Conservation (phyloP, 2,329 filamentous ascomycete genomes). For the Pseudocercospora musae region DNA sequence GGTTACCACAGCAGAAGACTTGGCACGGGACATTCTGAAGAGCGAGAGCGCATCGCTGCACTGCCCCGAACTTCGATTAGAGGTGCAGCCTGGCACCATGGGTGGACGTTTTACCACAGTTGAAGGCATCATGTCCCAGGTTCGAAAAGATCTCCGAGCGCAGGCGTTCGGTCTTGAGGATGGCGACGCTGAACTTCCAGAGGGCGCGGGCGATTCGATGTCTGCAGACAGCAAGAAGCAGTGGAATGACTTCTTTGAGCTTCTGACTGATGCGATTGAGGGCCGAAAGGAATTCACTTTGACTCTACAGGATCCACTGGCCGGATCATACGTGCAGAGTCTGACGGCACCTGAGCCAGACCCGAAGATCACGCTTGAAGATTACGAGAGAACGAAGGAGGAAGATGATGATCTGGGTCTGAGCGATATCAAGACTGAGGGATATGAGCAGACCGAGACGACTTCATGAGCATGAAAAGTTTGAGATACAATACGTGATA, state of each 20-base stretch:
- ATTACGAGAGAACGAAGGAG: slow-evolving; percentile 82
- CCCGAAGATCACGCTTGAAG: slow-evolving; percentile 73
- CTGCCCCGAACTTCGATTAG: slow-evolving; percentile 81
- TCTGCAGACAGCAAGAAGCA: slow-evolving; percentile 59
- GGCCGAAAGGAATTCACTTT: slow-evolving; percentile 79
- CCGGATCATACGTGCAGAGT: slow-evolving; percentile 91
- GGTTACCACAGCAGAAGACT: slow-evolving; percentile 67
- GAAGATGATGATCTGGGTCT: slow-evolving; percentile 93
- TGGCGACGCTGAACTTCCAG: slow-evolving; percentile 39
- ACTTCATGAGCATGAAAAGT: slow-evolving; percentile 6
- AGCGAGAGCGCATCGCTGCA: slow-evolving; percentile 85
- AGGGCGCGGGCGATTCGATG: slow-evolving; percentile 70
- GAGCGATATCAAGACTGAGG: slow-evolving; percentile 87
- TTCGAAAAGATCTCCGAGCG: slow-evolving; percentile 80
- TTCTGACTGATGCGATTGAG: slow-evolving; percentile 71
- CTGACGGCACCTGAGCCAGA: slow-evolving; percentile 76
- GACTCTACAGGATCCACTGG: slow-evolving; percentile 81
- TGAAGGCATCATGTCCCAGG: slow-evolving; percentile 87
- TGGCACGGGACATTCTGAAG: slow-evolving; percentile 92
- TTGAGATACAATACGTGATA: neutral
- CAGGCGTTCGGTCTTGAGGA: slow-evolving; percentile 80
- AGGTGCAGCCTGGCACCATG: slow-evolving; percentile 88
- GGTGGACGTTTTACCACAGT: slow-evolving; percentile 96
- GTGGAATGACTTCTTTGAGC: slow-evolving; percentile 79
- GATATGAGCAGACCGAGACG: slow-evolving; percentile 57